Conservation (phyloP, 257 asterid genomes). For the Catharanthus roseus region DNA sequence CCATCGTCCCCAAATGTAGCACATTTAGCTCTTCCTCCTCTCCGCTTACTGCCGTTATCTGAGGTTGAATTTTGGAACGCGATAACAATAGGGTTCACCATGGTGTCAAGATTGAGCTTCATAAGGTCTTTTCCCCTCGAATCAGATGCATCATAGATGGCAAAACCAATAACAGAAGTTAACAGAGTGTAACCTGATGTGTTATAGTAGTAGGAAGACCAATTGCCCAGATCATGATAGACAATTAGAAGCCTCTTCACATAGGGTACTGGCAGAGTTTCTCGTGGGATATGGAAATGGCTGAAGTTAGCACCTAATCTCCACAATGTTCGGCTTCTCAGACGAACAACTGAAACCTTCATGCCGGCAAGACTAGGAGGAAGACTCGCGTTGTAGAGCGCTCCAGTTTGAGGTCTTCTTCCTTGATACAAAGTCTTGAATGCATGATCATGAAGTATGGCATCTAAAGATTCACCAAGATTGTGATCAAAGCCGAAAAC, state of each 20-base stretch:
- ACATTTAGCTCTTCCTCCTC: slow-evolving; percentile 40
- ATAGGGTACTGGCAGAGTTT: slow-evolving; percentile 54
- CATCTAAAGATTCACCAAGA: slow-evolving; percentile 43
- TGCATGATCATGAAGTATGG: slow-evolving; percentile 55
- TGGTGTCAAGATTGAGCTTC: slow-evolving; percentile 50
- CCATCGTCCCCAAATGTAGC: slow-evolving; percentile 45
- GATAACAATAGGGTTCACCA: slow-evolving; percentile 42
- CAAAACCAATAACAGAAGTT: slow-evolving; percentile 61
- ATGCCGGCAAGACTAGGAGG: slow-evolving; percentile 67
- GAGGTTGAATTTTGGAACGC: slow-evolving; percentile 26
- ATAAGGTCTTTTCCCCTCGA: slow-evolving; percentile 26
- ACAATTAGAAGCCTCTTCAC: slow-evolving; percentile 57
- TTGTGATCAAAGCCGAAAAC: slow-evolving; percentile 25
- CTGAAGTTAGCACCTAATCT: slow-evolving; percentile 63
- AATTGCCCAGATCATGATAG: slow-evolving; percentile 64
- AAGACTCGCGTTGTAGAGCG: slow-evolving; percentile 50
- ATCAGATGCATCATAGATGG: slow-evolving; percentile 52
- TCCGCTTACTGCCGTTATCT: background rate
- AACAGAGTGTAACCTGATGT: slow-evolving; percentile 52
- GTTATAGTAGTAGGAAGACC: slow-evolving; percentile 54
- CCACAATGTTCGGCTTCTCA: slow-evolving; percentile 68
- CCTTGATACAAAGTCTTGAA: slow-evolving; percentile 38
- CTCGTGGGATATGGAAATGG: slow-evolving; percentile 48
- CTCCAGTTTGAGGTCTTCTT: slow-evolving; percentile 52
- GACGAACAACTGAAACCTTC: slow-evolving; percentile 43